Base-by-base conservation (phyloP, 805 yeast species). In the Pichia paraexigua region DNA sequence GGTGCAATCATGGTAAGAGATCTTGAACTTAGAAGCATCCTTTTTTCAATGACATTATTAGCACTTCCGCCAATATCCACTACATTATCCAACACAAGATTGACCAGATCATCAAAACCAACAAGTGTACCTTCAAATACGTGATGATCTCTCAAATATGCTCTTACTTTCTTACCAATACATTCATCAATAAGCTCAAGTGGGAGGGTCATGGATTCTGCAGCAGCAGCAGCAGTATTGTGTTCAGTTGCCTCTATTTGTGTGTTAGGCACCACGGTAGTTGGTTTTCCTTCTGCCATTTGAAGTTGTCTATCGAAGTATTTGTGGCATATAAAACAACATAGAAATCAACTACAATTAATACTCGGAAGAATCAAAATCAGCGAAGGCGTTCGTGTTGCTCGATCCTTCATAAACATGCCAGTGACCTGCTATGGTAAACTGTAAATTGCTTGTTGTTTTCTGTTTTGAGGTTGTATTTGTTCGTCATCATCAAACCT, bases 51-150 rank as follows among this genome's bases (percentile, higher is more conserved):
- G 42, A 72, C 69, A 6, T 76, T 76, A 37, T 73, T 74, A 25
- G 52, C 53, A 42, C 66, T 70, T 48, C 74, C 78, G 5, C 63
- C 62, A 45, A 67, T 71, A 60, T 87, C 96, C 10, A 76, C 76
- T 39, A 85, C 97, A 60, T 91, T 83, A 59, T 86, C 87, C 48
- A 94, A 74, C 12, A 94, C 95, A 68, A 91, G 82, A 64, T 88
- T 94, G 54, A 94, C 97, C 61, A 85, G 92, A 68, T 94, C 98
- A 65, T 94, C 99, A 67, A 92, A 92, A 1, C 98, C 98, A 28
- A 85, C 79, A 48, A 94, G 73, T 5, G 82, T 87, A 1, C 99
- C 99, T n/a, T 78, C 76, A 64, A 89, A 94, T 65, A 91, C 97
- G 64, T 80, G 80, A 53, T 76, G 73, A 55, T 68, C 72, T 44